Conservation (phyloP, 768 basidiomycete genomes). For the Coprinellus aureogranulatus region DNA sequence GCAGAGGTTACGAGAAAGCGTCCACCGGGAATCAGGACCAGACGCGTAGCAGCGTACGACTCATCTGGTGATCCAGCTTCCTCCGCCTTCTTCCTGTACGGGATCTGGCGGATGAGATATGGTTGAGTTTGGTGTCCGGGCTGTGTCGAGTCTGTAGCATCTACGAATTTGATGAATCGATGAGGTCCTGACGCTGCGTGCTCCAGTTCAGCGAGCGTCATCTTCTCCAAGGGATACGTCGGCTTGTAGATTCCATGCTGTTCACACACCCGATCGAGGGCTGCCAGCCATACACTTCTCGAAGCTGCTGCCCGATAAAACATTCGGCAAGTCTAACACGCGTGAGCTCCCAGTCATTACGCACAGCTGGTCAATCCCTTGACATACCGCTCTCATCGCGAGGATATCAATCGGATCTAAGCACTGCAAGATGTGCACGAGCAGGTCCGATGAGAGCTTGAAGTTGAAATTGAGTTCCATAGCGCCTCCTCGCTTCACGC, state of each 20-base stretch:
- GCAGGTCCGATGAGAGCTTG: not conserved
- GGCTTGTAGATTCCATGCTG: slow-evolving; percentile 16
- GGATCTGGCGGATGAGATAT: not conserved
- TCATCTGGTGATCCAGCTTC: not conserved
- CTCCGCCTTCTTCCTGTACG: not conserved
- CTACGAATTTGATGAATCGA: slow-evolving; percentile 16
- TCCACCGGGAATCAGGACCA: slow-evolving; percentile 30
- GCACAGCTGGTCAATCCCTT: not conserved
- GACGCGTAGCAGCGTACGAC: slow-evolving; percentile 12
- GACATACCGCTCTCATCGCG: too few relatives aligned
- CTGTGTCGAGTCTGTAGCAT: not conserved
- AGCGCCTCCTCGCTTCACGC: too few relatives aligned
- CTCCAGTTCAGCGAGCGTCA: slow-evolving; percentile 25
- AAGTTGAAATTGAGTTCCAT: not conserved
- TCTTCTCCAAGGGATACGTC: slow-evolving; percentile 23
- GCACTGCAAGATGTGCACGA: not conserved
- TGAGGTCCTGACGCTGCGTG: slow-evolving; percentile 22
- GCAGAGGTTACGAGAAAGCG: slow-evolving; percentile 26
- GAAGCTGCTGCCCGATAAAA: slow-evolving; percentile 17
- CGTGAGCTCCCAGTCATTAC: not conserved
- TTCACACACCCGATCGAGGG: slow-evolving; percentile 20
- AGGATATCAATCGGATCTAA: not conserved
- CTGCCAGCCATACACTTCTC: slow-evolving; percentile 27
- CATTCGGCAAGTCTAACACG: slow-evolving; percentile 21
- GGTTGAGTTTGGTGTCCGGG: not conserved